Evolutionary conservation across 129 eudicot species (phyloP).

Genomic region (Tanacetum coccineum): DNA sequence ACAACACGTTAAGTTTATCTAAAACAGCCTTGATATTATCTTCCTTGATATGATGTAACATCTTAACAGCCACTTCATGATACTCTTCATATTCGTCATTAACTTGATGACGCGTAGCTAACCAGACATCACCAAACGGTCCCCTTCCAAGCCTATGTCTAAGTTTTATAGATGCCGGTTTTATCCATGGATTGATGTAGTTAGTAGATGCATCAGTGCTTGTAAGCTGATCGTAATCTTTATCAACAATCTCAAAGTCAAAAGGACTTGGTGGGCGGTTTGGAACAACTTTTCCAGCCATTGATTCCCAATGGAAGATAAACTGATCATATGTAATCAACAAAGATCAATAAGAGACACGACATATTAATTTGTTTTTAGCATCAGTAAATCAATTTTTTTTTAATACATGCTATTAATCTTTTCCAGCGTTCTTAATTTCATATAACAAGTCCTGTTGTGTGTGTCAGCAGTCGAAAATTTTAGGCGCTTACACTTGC

Average conservation of each 20-base stretch:
- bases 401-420: no score
- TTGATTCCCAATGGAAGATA: slow-evolving; percentile 32
- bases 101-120: slow-evolving; percentile 75
- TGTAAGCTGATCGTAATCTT: slow-evolving; percentile 51
- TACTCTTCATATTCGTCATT: slow-evolving; percentile 64
- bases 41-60: slow-evolving; percentile 74
- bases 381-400: not conserved
- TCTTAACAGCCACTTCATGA: slow-evolving; percentile 89
- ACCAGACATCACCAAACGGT: slow-evolving; percentile 91
- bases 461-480: no score
- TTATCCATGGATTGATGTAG: slow-evolving; percentile 63
- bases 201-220: slow-evolving; percentile 38
- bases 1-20: slow-evolving; percentile 47
- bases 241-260: slow-evolving; percentile 70
- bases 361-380: not conserved
- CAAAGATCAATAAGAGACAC: slow-evolving; percentile 18
- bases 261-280: slow-evolving; percentile 42
- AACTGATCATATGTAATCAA: slow-evolving; percentile 11
- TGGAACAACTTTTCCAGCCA: slow-evolving; percentile 62
- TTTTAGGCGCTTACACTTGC: no score
- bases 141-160: slow-evolving; percentile 92
- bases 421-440: no score
- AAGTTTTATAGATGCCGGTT: slow-evolving; percentile 67
- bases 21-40: slow-evolving; percentile 54
- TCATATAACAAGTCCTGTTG: no score